Base-by-base conservation (phyloP, 1,284 basidiomycete species). In the Mrakiaceae sp. region DNA sequence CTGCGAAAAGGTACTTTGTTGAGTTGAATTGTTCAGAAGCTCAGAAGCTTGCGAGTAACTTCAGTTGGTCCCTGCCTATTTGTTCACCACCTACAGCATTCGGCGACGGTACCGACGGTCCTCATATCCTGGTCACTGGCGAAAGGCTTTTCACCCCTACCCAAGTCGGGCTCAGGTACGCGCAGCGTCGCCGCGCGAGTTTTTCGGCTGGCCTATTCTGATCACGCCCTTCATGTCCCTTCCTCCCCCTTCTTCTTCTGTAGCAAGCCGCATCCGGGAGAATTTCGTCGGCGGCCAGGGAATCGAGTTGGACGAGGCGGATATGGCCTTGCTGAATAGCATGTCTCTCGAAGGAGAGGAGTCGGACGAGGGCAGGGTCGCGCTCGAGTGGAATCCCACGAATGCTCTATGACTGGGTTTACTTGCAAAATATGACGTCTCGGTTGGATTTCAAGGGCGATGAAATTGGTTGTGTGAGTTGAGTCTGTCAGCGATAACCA, bases 341-440 rank as follows among this genome's bases (percentile, higher is more conserved):
- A 67, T 67, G 66, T 54, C 58, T 43, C 39, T 67, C 12, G 64
- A 66, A 42, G 55, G 51, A 46, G 57, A 64, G 16, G 10, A n/a
- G 4, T 55, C 50, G 12, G 39, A 49, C 40, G 66, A 48, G 39
- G 62, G 52, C 47, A 55, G 67, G 43, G 60, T 68, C 12, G 66
- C 65, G 11, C 54, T 68, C 50, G 67, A 68, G 64, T 68, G 67
- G 67, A 68, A 68, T 47, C 67, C 67, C n/a, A 63, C 65, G 12
- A 51, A 64, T 47, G 42, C 43, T 12, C 55, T 55, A 9, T 63
- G 39, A 27, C 27, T 1, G 27, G 27, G 27, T 27, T 27, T 27
- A 27, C 27, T 27, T 27, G 27, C 27, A 27, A 27, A 27, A 27
- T 27, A 27, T 27, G 27, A 27, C 27, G 27, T 27, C 27, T 27